Conservation (phyloP, 2,329 filamentous ascomycete genomes). For the Coniochaeta sp. region DNA sequence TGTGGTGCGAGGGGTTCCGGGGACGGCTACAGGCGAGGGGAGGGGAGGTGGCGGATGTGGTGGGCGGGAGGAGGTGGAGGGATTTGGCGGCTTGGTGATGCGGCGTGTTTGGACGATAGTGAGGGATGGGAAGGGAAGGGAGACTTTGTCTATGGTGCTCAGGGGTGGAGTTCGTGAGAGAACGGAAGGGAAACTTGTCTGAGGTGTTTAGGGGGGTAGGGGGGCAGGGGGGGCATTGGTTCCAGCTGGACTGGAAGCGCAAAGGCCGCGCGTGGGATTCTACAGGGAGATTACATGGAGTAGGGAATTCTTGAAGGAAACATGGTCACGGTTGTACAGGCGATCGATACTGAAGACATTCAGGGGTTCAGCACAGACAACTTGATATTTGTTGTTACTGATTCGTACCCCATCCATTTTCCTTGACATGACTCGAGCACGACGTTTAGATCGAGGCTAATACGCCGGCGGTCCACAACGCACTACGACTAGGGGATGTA, state of each 20-base stretch:
- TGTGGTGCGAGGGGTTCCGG: conserved; percentile 39
- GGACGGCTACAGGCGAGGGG: conserved; percentile 30
- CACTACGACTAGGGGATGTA: background rate
- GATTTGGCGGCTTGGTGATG: conserved; percentile 12
- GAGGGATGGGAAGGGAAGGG: background rate
- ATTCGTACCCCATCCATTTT: background rate
- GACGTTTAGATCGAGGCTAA: background rate
- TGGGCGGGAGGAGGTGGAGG: conserved; percentile 29
- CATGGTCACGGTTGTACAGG: background rate
- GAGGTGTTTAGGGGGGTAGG: background rate
- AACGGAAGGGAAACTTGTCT: too few species aligned
- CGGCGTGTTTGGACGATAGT: too few species aligned
- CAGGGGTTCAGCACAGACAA: background rate
- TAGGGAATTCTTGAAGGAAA: background rate
- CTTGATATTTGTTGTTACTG: background rate
- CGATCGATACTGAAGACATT: background rate
- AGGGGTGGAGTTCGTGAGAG: too few species aligned
- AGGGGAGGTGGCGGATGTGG: conserved; percentile 28
- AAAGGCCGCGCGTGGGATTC: background rate
- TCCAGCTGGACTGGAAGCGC: background rate
- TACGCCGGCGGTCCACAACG: too few species aligned
- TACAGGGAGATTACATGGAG: background rate
- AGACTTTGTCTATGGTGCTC: background rate
- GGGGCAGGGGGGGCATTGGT: background rate
- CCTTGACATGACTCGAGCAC: background rate